Evolutionary conservation across 2,329 filamentous ascomycete genomes (phyloP), one percentile per base, ranked within the genome.

Genomic region (Botryotinia globosa): DNA sequence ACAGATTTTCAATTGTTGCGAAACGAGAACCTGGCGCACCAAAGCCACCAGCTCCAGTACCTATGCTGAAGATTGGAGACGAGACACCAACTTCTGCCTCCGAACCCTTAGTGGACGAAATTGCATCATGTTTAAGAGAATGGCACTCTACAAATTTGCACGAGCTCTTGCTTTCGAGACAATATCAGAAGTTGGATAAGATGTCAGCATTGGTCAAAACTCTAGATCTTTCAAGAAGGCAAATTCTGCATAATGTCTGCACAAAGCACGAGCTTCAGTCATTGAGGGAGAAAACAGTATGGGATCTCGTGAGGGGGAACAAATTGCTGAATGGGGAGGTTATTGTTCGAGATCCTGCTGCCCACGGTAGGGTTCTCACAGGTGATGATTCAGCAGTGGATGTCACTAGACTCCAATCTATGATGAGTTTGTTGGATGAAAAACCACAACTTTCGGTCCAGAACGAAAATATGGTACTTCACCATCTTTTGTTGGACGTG

Each of bases 61-160:
- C 96, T 7, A 96, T 98, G 92, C 87, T 99, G 70, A 97, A 98
- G 82, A 95, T 99, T 81, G 96, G 96, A 73, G 96, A 99, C 80
- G 96, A 99, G 84, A 97, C 94, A 2, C 93, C 94, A 1, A 97
- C 94, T 0, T 98, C 94, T 9, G 86, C 89, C 25, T 90, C 92
- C 14, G 97, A 99, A 81, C 96, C 96, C 3, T 83, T 99, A 74
- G 94, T 99, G 37, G 96, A 99, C 82, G 96, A 99, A 82, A 98
- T 99, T 78, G 94, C 96, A 22, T 98, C 94, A 5, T 99, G 96
- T 81, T 84, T 99, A 75, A 90, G 96, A 77, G 96, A 99, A 86
- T 99, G 96, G 97, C 95, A 99, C 83, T 97, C 96, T 32, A 97
- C 94, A 29, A 97, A 98, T 80, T 87, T 99, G 25, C 97, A 99